Base-by-base conservation (phyloP, 495 filamentous ascomycete genomes). In the Pyronema omphalodes region DNA sequence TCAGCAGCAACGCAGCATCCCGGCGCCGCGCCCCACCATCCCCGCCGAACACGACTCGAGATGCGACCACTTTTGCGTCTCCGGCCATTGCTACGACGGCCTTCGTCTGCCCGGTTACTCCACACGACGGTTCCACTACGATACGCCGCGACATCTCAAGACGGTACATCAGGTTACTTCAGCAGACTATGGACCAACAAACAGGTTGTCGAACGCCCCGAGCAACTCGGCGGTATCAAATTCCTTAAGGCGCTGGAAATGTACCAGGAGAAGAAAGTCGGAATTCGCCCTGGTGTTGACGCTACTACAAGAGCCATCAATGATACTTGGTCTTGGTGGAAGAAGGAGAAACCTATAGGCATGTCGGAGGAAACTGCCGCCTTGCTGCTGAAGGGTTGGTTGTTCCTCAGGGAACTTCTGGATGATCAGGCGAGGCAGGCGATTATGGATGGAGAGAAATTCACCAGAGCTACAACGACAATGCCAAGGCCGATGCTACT, bases 201-300 rank as follows among this genome's bases (percentile, higher is more conserved):
- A 29, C 23, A 29, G 23, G 23, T 29, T 29, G 23, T 29, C 23
- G 23, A 29, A 29, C 23, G 23, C 23, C 23, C 23, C 2, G 23
- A 29, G 23, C 23, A 29, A 29, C 23, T 29, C 23, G 23, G 57
- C 15, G 18, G 23, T 29, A 29, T 60, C 45, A n/a, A 17, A 12
- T 47, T 44, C 2, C 55, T 65, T 40, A 35, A 48, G 14, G 17
- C 51, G 9, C 58, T 65, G 0, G 62, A 60, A 8, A 18, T 52
- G 34, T 55, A 63, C 6, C 58, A 64, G 9, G 52, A 53, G 34
- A 58, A 54, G 11, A 58, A 55, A 7, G 49, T 65, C 39, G 62
- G 62, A n/a, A 51, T 40, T 0, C 51, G 58, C 9, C 62, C 62
- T 0, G 23, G 5, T 29, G 23, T 29, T 5, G 5, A 29, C 23